A percentile compares a stretch with the other conserved stretches of the same genome.
Evolutionary conservation across 1,139 yeast genomes (phyloP).

Genomic region (Candida labiduridarum): DNA sequence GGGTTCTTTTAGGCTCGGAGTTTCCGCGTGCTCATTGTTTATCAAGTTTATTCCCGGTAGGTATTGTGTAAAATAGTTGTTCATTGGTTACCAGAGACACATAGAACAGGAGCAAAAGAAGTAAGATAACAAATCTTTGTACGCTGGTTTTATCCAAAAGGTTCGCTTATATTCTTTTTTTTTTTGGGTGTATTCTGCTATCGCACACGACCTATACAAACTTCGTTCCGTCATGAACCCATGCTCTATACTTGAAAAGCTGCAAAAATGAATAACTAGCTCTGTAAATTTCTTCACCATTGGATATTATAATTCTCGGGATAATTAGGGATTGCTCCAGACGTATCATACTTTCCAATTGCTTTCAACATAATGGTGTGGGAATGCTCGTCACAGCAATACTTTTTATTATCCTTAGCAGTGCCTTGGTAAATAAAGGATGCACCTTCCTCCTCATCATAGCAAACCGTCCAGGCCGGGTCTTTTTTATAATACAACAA

Average conservation of each 20-base stretch:
- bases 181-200: neutral
- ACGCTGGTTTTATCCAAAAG: too few species aligned
- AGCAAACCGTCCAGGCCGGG: constrained; percentile 11
- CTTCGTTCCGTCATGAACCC: neutral
- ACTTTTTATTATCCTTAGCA: constrained; percentile 5
- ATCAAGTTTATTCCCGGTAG: neutral
- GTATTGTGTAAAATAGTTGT: neutral
- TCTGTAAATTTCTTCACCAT: neutral
- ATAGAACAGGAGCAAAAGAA: neutral
- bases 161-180: neutral
- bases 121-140: neutral
- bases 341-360: constrained; percentile 11
- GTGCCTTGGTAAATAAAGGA: constrained; percentile 11
- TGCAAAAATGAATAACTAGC: neutral
- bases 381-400: constrained; percentile 7
- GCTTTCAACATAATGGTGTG: constrained; percentile 8
- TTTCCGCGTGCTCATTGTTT: neutral
- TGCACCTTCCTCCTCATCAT: constrained; percentile 3
- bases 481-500: constrained; percentile 3
- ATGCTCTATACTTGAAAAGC: neutral
- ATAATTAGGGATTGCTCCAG: constrained; percentile 13
- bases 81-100: neutral
- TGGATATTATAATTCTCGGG: neutral
- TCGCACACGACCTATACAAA: neutral
- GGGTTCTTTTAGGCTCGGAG: neutral